Base-by-base conservation (phyloP, 1,284 basidiomycete genomes). In the Xerocomus minutiporus region DNA sequence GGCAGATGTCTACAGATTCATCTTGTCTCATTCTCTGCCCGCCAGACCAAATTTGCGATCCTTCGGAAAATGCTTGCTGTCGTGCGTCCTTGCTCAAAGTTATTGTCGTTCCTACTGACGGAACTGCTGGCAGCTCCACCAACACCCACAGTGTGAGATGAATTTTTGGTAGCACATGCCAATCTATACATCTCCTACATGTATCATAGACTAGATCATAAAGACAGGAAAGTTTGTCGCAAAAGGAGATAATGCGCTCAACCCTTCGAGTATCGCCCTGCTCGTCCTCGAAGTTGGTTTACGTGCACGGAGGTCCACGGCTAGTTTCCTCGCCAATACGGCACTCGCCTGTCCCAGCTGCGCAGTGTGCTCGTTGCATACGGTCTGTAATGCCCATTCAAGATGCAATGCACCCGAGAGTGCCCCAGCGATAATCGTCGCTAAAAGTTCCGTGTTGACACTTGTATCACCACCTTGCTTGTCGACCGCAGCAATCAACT, bases 41-140 rank as follows among this genome's bases (percentile, higher is more conserved):
- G 8, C 67, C 79, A 12, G 84, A 86, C 62, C 77, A 79, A 55
- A 78, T 76, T 45, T 91, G 88, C 60, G 73, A 84, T 58, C 84
- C 85, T 17, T 70, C 71, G 43, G 84, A 88, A 62, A 84, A 88
- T 58, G 80, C 86, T 1, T 91, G 88, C 66, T 91, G 88, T 68
- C 88, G 88, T 91, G 67, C 75, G 88, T 81, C 32, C 35, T 42
- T 15, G 20, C 31, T 36, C 12, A 29, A 41, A 28, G 3, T 2
- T 25, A 29, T 39, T 4, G 4, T 45, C 1, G 2, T 41, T 28
- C 40, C 0, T 5, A 17, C 35, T 65, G 52, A 61, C 46, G 3
- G 48, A 7, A 1, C 40, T 50, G 28, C 55, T 48, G 31, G 15
- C 51, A 78, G 81, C 83, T 32, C 83, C 82, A 38, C 74, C 75